Evolutionary conservation across 352 stramenopile genomes (phyloP).

Genomic region (Pythium rhizo-oryzae): DNA sequence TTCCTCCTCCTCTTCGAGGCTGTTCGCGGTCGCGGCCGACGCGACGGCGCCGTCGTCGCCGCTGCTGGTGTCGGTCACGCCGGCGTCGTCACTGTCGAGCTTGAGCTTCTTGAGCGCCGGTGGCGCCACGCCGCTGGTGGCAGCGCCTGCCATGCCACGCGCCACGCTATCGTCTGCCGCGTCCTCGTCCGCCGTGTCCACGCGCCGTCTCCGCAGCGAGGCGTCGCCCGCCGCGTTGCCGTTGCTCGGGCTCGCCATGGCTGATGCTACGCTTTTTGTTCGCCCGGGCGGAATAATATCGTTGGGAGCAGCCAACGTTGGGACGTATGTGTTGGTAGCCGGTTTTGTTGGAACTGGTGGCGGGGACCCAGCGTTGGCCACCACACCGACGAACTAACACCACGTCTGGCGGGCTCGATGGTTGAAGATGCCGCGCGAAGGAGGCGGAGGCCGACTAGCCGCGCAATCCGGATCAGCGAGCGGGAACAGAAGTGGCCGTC

Average conservation of each 20-base stretch:
- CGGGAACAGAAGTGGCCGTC: too few relatives aligned
- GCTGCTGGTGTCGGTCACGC: constrained; percentile 18
- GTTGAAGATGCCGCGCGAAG: too few relatives aligned
- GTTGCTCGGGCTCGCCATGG: constrained; percentile 9
- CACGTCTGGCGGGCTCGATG: too few relatives aligned
- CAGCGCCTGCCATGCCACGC: background rate
- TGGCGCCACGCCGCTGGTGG: background rate
- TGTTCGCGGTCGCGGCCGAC: constrained; percentile 10
- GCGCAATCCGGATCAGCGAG: too few relatives aligned
- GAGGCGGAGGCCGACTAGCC: too few relatives aligned
- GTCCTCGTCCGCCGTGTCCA: constrained; percentile 12
- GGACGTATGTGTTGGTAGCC: too few relatives aligned
- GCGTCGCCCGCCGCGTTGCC: constrained; percentile 5
- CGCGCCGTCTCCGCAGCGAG: constrained; percentile 22
- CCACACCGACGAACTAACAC: too few relatives aligned
- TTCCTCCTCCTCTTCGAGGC: background rate
- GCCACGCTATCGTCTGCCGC: background rate
- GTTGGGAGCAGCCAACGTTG: background rate
- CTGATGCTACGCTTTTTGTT: too few relatives aligned
- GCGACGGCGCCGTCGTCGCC: constrained; percentile 14
- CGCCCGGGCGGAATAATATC: too few relatives aligned
- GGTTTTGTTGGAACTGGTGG: too few relatives aligned
- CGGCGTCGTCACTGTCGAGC: constrained; percentile 16
- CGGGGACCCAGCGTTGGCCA: too few relatives aligned
- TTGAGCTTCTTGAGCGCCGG: constrained; percentile 26